These are phyloP conservation scores for Erysiphe neolycopersici DNA, from an alignment of 2,329 filamentous ascomycete species.

Conservation along the genomic window DNA sequence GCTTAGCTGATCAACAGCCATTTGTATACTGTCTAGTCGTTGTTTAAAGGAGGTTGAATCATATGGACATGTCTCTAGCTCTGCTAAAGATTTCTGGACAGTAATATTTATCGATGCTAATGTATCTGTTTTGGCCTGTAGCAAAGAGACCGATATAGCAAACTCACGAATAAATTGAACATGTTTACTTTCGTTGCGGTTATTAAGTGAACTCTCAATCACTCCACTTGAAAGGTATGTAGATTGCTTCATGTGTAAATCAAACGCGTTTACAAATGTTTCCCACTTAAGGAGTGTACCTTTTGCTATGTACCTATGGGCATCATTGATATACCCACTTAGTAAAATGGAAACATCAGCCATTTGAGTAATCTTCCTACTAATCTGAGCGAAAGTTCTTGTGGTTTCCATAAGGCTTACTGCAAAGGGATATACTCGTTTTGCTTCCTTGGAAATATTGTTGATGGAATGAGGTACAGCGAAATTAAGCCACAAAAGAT, in stretches of 20 bases:
- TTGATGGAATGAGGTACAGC: constrained; percentile 82
- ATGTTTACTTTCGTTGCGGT: constrained; percentile 62
- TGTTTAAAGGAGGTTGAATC: constrained; percentile 52
- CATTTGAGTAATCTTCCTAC: constrained; percentile 62
- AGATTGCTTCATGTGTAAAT: constrained; percentile 49
- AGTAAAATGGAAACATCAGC: constrained; percentile 65
- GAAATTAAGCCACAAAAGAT: constrained; percentile 84
- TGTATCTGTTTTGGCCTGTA: constrained; percentile 68
- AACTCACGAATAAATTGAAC: constrained; percentile 93
- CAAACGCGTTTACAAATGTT: constrained; percentile 90
- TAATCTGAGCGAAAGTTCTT: constrained; percentile 73
- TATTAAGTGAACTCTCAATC: constrained; percentile 29
- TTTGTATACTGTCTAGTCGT: constrained; percentile 64
- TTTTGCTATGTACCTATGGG: constrained; percentile 58
- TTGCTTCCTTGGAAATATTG: constrained; percentile 95
- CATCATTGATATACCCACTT: constrained; percentile 76
- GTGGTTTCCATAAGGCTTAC: constrained; percentile 98
- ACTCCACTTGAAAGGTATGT: constrained; percentile 29
- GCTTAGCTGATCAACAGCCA: constrained; percentile 85
- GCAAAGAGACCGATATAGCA: constrained; percentile 56
- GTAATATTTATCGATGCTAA: constrained; percentile 57
- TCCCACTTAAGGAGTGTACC: constrained; percentile 88
- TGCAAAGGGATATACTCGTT: constrained; percentile 90
- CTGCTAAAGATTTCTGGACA: constrained; percentile 53
- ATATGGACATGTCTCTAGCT: constrained; percentile 67